Conservation (phyloP, 1,139 yeast species). For the Meyerozyma carpophila region DNA sequence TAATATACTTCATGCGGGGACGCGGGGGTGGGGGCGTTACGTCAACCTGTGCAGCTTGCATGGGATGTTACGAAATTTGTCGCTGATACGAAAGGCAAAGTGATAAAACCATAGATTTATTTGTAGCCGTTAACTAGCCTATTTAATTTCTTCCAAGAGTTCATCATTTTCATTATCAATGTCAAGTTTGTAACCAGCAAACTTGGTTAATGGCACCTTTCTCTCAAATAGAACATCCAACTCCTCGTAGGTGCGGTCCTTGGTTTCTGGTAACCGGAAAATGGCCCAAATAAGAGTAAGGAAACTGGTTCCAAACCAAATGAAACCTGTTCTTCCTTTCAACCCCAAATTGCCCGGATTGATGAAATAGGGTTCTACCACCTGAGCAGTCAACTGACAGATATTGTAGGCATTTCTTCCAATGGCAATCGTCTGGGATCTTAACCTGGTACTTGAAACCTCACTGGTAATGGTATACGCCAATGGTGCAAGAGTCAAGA, state of each 20-base stretch:
- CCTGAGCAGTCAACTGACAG: constrained; percentile 14
- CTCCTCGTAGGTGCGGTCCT: constrained; percentile 19
- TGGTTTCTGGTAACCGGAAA: constrained; percentile 20
- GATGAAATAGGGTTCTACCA: constrained; percentile 22
- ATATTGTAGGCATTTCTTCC: constrained; percentile 21
- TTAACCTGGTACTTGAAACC: constrained; percentile 19
- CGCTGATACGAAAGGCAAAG: too few species aligned
- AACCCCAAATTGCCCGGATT: constrained; percentile 19
- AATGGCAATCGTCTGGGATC: constrained; percentile 20
- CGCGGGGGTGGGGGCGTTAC: too few species aligned
- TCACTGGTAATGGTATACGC: constrained; percentile 20
- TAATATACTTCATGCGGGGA: too few species aligned
- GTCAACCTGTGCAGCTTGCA: too few species aligned
- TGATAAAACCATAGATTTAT: too few species aligned
- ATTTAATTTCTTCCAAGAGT: too few species aligned
- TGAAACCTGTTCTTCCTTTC: constrained; percentile 21
- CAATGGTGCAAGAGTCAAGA: constrained; percentile 20
- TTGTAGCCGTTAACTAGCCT: too few species aligned
- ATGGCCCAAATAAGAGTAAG: constrained; percentile 18
- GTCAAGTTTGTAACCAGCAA: constrained; percentile 6
- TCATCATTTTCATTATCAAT: too few species aligned
- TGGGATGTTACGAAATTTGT: too few species aligned
- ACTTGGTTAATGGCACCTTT: constrained; percentile 15
- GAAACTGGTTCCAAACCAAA: constrained; percentile 18
- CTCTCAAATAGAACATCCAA: constrained; percentile 21